Evolutionary conservation across 352 stramenopile genomes (phyloP).

Genomic region (Phytopythium mirpurense): DNA sequence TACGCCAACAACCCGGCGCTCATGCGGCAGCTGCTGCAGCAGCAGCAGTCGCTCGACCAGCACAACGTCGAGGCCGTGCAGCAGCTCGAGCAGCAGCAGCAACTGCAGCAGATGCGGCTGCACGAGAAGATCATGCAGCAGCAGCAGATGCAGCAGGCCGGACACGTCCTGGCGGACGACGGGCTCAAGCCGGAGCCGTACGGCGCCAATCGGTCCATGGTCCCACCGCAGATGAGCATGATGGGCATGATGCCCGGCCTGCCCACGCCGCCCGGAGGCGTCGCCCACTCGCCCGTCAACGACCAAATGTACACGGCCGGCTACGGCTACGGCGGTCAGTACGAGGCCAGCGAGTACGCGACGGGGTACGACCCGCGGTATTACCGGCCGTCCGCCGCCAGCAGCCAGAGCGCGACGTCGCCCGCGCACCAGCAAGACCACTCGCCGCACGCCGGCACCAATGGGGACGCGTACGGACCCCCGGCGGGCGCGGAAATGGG

Average conservation of each 20-base stretch:
- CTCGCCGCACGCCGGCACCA: conserved; percentile 15
- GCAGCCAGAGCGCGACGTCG: conserved; percentile 16
- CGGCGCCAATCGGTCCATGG: conserved; percentile 22
- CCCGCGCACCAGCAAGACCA: conserved; percentile 23
- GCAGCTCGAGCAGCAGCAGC: conserved; percentile 68
- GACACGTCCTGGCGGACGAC: conserved; percentile 34
- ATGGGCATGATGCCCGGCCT: conserved; percentile 6
- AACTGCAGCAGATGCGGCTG: conserved; percentile 66
- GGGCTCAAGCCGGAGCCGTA: conserved; percentile 36
- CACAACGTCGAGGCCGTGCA: conserved; percentile 54
- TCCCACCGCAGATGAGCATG: conserved; percentile 7
- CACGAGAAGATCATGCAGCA: conserved; percentile 61
- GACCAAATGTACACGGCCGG: conserved; percentile 27
- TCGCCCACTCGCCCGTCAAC: conserved; percentile 16
- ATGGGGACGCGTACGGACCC: conserved; percentile 1
- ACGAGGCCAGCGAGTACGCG: conserved; percentile 28
- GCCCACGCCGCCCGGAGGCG: neutral
- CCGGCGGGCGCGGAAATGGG: conserved; percentile 7
- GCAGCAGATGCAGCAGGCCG: conserved; percentile 52
- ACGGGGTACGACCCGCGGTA: conserved; percentile 32
- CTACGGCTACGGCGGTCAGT: conserved; percentile 22
- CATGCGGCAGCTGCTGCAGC: conserved; percentile 65
- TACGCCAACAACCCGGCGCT: conserved; percentile 57
- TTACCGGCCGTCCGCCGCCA: conserved; percentile 21
- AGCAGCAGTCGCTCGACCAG: conserved; percentile 66